Evolutionary conservation across 192 early-diverging fungal species (phyloP).

Genomic region (Entomortierella lignicola): DNA sequence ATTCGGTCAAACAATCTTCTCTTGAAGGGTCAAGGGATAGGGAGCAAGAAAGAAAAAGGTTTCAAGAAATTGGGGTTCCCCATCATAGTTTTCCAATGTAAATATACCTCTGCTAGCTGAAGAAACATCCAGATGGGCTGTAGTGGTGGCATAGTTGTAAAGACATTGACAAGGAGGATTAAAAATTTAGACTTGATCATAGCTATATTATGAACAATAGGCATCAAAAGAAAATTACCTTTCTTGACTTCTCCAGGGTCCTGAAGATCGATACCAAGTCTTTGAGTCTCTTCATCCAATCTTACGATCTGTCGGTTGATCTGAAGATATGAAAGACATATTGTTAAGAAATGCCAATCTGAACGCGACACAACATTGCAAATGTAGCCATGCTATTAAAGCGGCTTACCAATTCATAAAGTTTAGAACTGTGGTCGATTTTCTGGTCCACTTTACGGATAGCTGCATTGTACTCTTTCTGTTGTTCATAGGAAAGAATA

Average conservation of each 20-base stretch:
- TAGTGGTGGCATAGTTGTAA: background rate
- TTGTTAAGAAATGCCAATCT: too few species aligned
- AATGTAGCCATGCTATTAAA: too few species aligned
- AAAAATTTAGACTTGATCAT: background rate
- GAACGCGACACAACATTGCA: too few species aligned
- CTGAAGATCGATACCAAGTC: constrained; percentile 48
- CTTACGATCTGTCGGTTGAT: constrained; percentile 52
- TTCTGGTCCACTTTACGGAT: constrained; percentile 66
- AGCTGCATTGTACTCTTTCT: constrained; percentile 61
- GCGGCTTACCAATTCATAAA: constrained; percentile 59
- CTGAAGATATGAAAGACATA: too few species aligned
- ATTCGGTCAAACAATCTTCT: background rate
- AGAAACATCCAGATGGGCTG: constrained; percentile 20
- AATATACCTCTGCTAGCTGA: constrained; percentile 43
- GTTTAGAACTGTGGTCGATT: constrained; percentile 58
- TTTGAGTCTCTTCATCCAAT: constrained; percentile 42
- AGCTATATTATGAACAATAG: background rate
- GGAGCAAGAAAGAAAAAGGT: too few species aligned
- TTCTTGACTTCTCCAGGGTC: constrained; percentile 45
- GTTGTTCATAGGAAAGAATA: constrained; percentile 4
- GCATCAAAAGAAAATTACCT: constrained; percentile 19
- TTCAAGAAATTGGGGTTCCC: too few species aligned
- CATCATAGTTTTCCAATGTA: background rate
- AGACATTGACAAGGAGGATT: background rate
- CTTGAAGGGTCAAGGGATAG: background rate